A percentile compares a stretch with the other conserved stretches of the same genome.
Evolutionary conservation across 345 rosid genomes (phyloP).

Genomic region (Acer campestre): DNA sequence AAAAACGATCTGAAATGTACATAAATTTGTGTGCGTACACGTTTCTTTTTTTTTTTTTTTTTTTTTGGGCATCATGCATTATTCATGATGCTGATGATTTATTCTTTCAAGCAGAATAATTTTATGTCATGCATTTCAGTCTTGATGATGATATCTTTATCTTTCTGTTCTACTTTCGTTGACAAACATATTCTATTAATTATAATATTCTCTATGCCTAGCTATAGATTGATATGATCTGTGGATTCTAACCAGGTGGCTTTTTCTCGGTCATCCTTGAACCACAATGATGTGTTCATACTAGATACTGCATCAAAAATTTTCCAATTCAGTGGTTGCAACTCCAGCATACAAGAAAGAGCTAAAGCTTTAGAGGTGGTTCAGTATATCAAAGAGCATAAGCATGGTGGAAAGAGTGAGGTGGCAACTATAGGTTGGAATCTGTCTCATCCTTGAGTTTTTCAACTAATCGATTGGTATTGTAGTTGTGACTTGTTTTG

Average conservation of each 20-base stretch:
- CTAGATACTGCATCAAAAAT: constrained; percentile 84
- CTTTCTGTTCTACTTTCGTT: neutral
- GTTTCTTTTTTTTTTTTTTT: too few relatives aligned
- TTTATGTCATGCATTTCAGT: too few relatives aligned
- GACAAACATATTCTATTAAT: constrained; percentile 1
- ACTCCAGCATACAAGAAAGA: constrained; percentile 81
- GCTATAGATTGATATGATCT: constrained; percentile 12
- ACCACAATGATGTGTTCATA: constrained; percentile 76
- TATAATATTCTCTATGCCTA: neutral
- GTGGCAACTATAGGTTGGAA: constrained; percentile 75
- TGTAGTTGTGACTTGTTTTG: constrained; percentile 21
- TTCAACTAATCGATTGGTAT: constrained; percentile 7
- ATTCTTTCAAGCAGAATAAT: too few relatives aligned
- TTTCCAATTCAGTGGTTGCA: constrained; percentile 82
- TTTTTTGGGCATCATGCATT: neutral
- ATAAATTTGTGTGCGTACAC: too few relatives aligned
- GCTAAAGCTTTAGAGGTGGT: constrained; percentile 92
- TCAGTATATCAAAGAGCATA: constrained; percentile 66
- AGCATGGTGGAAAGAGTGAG: constrained; percentile 76
- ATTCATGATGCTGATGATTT: neutral
- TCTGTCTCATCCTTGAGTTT: constrained; percentile 15
- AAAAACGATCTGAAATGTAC: neutral
- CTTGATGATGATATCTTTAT: neutral
- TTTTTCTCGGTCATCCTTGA: constrained; percentile 78
- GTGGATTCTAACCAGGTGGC: constrained; percentile 54